These are phyloP conservation scores for Coleophoma eucalyptorum DNA, from an alignment of 2,329 filamentous ascomycete genomes.

Conservation along the genomic window DNA sequence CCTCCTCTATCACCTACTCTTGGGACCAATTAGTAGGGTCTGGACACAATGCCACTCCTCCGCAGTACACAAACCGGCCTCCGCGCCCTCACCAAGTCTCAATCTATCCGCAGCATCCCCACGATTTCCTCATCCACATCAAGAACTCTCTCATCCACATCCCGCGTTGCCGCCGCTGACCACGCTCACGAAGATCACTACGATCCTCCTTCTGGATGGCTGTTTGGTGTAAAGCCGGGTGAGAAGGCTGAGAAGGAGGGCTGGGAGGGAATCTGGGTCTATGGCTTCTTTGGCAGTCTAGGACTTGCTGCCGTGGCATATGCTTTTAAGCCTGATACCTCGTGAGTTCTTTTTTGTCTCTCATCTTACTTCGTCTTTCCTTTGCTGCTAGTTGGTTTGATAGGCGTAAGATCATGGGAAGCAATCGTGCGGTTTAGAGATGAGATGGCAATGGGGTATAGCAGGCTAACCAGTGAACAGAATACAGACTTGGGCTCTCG, in stretches of 20 bases:
- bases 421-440: neutral
- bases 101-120: neutral
- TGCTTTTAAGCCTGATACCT: conserved; percentile 97
- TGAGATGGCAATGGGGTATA: neutral
- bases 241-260: conserved; percentile 96
- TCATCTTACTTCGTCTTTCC: conserved; percentile 4
- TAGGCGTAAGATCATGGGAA: neutral
- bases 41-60: neutral
- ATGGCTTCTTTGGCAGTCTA: conserved; percentile 79
- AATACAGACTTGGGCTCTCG: conserved; percentile 98
- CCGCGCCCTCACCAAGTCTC: neutral
- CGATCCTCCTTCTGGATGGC: conserved; percentile 86
- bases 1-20: too few relatives aligned
- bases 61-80: neutral
- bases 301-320: conserved; percentile 73
- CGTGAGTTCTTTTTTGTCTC: conserved; percentile 59
- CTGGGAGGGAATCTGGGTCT: conserved; percentile 86
- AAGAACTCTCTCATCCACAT: conserved; percentile 3
- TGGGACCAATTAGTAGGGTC: too few relatives aligned
- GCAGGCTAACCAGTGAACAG: conserved; percentile 45
- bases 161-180: conserved; percentile 8
- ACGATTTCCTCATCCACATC: neutral
- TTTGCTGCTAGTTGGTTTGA: conserved; percentile 2
- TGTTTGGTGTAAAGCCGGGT: conserved; percentile 90
- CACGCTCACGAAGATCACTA: conserved; percentile 53